phyloP scores from a whole-genome alignment of 108 stramenopile genomes.

The Nitzschia putrida region DNA sequence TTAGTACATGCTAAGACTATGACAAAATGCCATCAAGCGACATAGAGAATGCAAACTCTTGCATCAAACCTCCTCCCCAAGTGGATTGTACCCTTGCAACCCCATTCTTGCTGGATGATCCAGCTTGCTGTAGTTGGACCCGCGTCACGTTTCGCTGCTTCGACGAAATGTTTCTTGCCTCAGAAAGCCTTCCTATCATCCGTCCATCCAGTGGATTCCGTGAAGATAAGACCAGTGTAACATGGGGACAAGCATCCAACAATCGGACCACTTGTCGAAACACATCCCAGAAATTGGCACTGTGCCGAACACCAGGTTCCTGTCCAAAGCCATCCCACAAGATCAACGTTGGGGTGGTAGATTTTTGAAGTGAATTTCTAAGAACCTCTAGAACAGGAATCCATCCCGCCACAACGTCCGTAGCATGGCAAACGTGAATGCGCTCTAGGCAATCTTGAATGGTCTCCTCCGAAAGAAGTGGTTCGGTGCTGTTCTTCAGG shows the following conservation, averaged over 20 bases:
- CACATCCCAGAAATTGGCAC: slow-evolving; percentile 15
- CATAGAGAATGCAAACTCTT: slow-evolving; percentile 18
- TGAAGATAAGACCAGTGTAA: slow-evolving; percentile 12
- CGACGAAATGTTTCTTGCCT: not conserved
- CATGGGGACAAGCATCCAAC: slow-evolving; percentile 11
- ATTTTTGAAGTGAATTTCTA: slow-evolving; percentile 6
- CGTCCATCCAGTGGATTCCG: not conserved
- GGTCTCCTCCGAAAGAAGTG: slow-evolving; percentile 13
- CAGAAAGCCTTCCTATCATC: not conserved
- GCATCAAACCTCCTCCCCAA: too few species aligned
- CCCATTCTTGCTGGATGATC: not conserved
- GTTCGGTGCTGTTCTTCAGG: slow-evolving; percentile 5
- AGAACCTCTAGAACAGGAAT: slow-evolving; percentile 30
- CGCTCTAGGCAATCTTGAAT: slow-evolving; percentile 33
- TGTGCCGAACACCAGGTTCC: not conserved
- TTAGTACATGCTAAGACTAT: not conserved
- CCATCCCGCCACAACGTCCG: slow-evolving; percentile 8
- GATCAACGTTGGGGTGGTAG: slow-evolving; percentile 24
- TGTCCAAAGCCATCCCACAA: slow-evolving; percentile 45
- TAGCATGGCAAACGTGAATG: slow-evolving; percentile 23
- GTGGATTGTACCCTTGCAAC: not conserved
- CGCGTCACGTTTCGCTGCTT: not conserved
- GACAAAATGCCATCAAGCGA: slow-evolving; percentile 31
- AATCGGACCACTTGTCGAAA: slow-evolving; percentile 23
- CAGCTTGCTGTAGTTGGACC: too few species aligned